Percentiles rank a stretch among this genome's conserved stretches.
These are phyloP conservation scores for Dactylonectria macrodidyma DNA, from an alignment of 2,329 filamentous ascomycete genomes.

Conservation along the genomic window DNA sequence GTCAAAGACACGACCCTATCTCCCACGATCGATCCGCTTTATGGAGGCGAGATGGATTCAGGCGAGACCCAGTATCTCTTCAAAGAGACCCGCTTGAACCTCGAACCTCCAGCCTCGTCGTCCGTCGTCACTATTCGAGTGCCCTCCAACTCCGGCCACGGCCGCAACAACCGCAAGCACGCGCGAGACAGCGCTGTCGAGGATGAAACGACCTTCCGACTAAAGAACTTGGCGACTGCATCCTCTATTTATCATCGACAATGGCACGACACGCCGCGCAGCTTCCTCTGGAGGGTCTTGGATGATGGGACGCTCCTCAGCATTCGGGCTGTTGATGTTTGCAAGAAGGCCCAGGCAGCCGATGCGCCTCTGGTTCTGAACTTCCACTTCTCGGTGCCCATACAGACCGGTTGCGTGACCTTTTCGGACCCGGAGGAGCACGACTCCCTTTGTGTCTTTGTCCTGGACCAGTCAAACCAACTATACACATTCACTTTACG, in stretches of 20 bases:
- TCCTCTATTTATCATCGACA: conserved; percentile 89
- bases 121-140: conserved; percentile 81
- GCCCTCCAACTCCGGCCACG: conserved; percentile 66
- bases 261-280: conserved; percentile 82
- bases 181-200: conserved; percentile 60
- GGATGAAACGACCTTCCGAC: conserved; percentile 82
- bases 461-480: conserved; percentile 83
- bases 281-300: conserved; percentile 91
- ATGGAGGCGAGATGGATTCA: conserved; percentile 80
- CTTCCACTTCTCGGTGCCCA: conserved; percentile 81
- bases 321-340: conserved; percentile 86
- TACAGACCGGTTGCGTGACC: conserved; percentile 84
- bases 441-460: conserved; percentile 84
- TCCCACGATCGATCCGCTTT: conserved; percentile 44
- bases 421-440: conserved; percentile 85
- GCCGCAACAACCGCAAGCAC: conserved; percentile 59
- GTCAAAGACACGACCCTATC: conserved; percentile 30
- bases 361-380: conserved; percentile 84
- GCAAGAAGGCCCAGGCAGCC: conserved; percentile 73
- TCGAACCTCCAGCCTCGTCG: conserved; percentile 79
- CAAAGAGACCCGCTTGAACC: conserved; percentile 89
- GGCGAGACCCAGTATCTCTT: conserved; percentile 77
- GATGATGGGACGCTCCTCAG: conserved; percentile 86
- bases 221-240: conserved; percentile 80
- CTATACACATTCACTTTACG: conserved; percentile 88